These are phyloP conservation scores for Cymodocea nodosa DNA, from an alignment of 116 monocot species.

Conservation along the genomic window DNA sequence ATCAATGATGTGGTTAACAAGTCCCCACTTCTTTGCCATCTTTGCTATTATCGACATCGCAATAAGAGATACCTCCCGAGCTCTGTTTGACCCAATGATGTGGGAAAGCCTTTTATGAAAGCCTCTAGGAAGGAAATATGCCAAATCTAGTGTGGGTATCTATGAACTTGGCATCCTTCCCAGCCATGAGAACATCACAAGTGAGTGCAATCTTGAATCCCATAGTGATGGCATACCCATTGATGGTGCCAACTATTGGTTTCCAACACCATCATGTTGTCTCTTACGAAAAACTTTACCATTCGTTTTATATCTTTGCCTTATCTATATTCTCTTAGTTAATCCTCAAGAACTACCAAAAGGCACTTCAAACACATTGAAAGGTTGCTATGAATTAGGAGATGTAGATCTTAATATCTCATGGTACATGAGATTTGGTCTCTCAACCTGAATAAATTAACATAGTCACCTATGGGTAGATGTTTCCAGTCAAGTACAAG, in stretches of 20 bases:
- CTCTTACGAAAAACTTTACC: too few relatives aligned
- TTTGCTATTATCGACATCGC: slow-evolving; percentile 58
- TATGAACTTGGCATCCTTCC: slow-evolving; percentile 66
- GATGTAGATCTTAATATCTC: too few relatives aligned
- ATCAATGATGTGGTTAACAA: slow-evolving; percentile 66
- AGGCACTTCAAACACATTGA: too few relatives aligned
- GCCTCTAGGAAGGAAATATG: slow-evolving; percentile 94
- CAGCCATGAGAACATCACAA: slow-evolving; percentile 74
- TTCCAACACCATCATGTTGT: too few relatives aligned
- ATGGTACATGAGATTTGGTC: too few relatives aligned
- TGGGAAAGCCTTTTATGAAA: slow-evolving; percentile 82
- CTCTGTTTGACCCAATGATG: slow-evolving; percentile 60
- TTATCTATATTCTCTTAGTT: too few relatives aligned
- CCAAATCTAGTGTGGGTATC: slow-evolving; percentile 88
- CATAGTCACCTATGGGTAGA: too few relatives aligned
- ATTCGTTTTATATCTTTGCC: too few relatives aligned
- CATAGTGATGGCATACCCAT: slow-evolving; percentile 74
- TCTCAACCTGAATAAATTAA: too few relatives aligned
- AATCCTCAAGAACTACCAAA: too few relatives aligned
- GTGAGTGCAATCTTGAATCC: slow-evolving; percentile 94
- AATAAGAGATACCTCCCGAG: slow-evolving; percentile 61
- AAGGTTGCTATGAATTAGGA: too few relatives aligned
- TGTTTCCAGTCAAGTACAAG: too few relatives aligned
- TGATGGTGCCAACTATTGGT: slow-evolving; percentile 70
- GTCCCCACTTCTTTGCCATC: slow-evolving; percentile 90